Percentiles rank a stretch among this genome's conserved stretches.
Conservation (phyloP, 331 rosid species). For the Rosa hybrid region DNA sequence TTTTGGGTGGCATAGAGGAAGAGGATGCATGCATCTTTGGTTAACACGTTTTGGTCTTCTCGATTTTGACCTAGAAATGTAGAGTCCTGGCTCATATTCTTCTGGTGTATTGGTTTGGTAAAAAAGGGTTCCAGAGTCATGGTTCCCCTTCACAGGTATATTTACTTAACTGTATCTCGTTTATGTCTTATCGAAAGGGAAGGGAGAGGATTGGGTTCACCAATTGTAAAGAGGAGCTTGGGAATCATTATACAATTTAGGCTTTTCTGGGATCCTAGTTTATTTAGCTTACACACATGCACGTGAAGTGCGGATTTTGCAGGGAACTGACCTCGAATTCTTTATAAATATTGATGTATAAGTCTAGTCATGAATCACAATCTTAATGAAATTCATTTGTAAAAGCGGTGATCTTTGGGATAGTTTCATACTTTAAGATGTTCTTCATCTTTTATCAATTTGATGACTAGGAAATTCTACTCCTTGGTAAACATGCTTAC, state of each 20-base stretch:
- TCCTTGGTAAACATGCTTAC: no score
- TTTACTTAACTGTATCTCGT: conserved; percentile 15
- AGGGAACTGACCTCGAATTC: conserved; percentile 30
- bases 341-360: conserved; percentile 33
- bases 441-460: not conserved
- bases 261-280: conserved; percentile 40
- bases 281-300: conserved; percentile 38
- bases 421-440: not conserved
- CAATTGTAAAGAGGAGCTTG: conserved; percentile 65
- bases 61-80: conserved; percentile 50
- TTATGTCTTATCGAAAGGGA: conserved; percentile 14
- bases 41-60: conserved; percentile 15
- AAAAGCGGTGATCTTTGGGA: not conserved
- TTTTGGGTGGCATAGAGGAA: conserved; percentile 38
- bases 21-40: conserved; percentile 17
- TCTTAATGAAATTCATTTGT: conserved; percentile 39
- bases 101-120: conserved; percentile 33
- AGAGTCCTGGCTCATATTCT: conserved; percentile 46
- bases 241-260: conserved; percentile 31
- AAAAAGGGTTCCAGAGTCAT: conserved; percentile 36
- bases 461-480: no score
- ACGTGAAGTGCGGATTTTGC: conserved; percentile 38
- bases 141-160: conserved; percentile 22
- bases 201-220: conserved; percentile 29
- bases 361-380: conserved; percentile 25